phyloP scores from a whole-genome alignment of 257 asterid species.

The Avicennia marina region DNA sequence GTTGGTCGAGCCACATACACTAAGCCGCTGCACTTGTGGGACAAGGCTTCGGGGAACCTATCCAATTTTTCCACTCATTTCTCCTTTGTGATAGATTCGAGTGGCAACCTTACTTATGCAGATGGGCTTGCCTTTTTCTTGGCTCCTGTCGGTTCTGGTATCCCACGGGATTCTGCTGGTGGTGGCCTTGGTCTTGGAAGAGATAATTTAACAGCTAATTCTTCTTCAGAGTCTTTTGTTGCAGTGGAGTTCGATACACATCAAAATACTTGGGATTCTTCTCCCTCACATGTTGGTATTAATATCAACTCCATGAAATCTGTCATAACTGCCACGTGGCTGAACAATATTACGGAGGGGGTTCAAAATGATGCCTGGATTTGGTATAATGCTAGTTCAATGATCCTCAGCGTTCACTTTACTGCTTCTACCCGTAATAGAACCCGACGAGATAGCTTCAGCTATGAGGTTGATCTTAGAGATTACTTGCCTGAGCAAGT shows the following conservation, averaged over 20 bases:
- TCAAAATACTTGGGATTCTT: neutral
- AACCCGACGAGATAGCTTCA: too few species aligned
- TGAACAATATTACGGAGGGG: slow-evolving; percentile 1
- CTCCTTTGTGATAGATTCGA: slow-evolving; percentile 19
- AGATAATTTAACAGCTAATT: neutral
- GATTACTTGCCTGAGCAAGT: too few species aligned
- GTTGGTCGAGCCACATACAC: slow-evolving; percentile 31
- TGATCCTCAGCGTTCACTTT: slow-evolving; percentile 19
- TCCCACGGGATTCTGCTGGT: slow-evolving; percentile 7
- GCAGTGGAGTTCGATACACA: slow-evolving; percentile 44
- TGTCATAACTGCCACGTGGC: slow-evolving; percentile 9
- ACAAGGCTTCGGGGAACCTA: slow-evolving; percentile 17
- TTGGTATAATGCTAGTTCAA: slow-evolving; percentile 15
- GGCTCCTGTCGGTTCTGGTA: slow-evolving; percentile 5
- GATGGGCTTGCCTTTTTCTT: slow-evolving; percentile 24
- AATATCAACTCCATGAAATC: slow-evolving; percentile 25
- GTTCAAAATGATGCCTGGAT: slow-evolving; percentile 25
- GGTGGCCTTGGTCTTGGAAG: slow-evolving; percentile 28
- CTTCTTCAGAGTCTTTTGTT: slow-evolving; percentile 24
- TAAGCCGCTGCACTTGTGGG: slow-evolving; percentile 29
- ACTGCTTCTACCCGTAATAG: neutral
- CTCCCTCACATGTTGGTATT: slow-evolving; percentile 32
- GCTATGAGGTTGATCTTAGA: too few species aligned
- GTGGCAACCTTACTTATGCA: neutral
- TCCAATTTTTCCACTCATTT: too few species aligned